phyloP scores from a whole-genome alignment of 257 asterid genomes.

The Przewalskia tangutica region DNA sequence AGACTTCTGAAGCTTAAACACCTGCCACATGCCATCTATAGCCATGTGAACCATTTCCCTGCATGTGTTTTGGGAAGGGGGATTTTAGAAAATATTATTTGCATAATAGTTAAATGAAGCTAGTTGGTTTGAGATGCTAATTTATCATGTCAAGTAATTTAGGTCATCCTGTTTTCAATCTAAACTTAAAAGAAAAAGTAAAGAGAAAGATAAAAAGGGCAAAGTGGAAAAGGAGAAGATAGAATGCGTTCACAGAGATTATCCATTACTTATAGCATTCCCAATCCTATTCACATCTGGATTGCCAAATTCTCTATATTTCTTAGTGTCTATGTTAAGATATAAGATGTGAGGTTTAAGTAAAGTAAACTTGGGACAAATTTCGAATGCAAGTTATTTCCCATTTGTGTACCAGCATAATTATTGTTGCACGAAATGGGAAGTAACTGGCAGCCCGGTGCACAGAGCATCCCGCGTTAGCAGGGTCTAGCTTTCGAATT shows the following conservation, averaged over 20 bases:
- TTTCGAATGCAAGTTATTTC: background rate
- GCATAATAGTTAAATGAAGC: background rate
- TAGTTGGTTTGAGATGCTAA: background rate
- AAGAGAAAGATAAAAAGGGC: background rate
- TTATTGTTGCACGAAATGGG: background rate
- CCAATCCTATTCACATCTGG: background rate
- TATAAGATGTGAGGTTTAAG: background rate
- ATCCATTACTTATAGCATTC: background rate
- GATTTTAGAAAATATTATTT: background rate
- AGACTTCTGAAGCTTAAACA: constrained; percentile 92
- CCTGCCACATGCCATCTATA: constrained; percentile 99
- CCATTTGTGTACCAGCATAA: background rate
- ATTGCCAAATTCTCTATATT: background rate
- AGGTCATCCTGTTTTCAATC: background rate
- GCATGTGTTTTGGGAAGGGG: constrained; percentile 14
- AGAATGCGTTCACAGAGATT: background rate
- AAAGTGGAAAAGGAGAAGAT: background rate
- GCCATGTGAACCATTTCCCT: constrained; percentile 99
- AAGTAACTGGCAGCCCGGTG: background rate
- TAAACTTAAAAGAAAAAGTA: background rate
- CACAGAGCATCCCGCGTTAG: no score
- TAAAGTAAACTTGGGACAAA: background rate
- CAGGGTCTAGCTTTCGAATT: background rate
- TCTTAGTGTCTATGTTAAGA: background rate
- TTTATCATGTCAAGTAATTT: background rate